Conservation (phyloP, 345 rosid species). For the Eucalyptus shirleyi region DNA sequence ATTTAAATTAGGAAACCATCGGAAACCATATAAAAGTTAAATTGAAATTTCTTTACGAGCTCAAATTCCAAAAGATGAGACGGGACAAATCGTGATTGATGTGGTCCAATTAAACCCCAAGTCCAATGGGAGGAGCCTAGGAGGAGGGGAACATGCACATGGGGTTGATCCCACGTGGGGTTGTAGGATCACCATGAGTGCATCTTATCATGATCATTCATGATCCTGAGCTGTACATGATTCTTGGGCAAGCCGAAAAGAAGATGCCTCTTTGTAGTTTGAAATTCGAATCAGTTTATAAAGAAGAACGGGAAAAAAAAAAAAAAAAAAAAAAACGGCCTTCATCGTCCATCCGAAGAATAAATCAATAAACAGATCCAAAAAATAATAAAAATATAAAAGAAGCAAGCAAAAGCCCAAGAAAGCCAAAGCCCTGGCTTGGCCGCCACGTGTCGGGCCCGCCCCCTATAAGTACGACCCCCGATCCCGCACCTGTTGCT, state of each 20-base stretch:
- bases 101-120: background rate
- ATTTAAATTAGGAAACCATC: background rate
- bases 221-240: too few relatives aligned
- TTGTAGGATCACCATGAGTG: too few relatives aligned
- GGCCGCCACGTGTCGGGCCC: background rate
- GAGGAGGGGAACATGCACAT: background rate
- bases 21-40: too few relatives aligned
- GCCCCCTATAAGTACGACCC: background rate
- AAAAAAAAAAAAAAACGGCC: background rate
- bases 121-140: too few relatives aligned
- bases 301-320: background rate
- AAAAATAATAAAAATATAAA: background rate
- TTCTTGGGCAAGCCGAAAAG: background rate
- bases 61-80: background rate
- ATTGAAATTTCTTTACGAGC: rapidly evolving
- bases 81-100: rapidly evolving
- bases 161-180: background rate
- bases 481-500: too few relatives aligned
- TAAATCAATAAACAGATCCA: background rate
- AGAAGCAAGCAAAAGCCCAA: background rate
- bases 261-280: background rate
- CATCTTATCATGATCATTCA: too few relatives aligned
- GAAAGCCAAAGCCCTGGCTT: background rate
- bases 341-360: background rate
- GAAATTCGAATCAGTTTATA: background rate